A percentile compares a stretch with the other conserved stretches of the same genome.
Evolutionary conservation across 2,329 filamentous ascomycete genomes (phyloP).

Genomic region (Calonectria pseudoreteaudii): DNA sequence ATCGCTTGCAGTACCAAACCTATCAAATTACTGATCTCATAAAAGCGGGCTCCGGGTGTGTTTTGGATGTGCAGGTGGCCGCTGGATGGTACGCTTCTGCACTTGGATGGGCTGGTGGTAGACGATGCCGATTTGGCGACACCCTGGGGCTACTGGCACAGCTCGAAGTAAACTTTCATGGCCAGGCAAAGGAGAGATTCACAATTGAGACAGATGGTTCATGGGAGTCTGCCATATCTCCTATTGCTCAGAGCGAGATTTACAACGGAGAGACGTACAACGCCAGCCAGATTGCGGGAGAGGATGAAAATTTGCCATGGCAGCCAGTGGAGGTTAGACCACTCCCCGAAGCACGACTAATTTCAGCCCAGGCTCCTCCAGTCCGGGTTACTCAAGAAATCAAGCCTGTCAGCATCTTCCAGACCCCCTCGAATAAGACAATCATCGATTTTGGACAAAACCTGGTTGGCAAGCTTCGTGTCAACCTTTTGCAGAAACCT

Average conservation of each 20-base stretch:
- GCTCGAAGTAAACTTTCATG: background rate
- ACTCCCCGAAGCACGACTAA: background rate
- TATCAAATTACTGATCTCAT: conserved; percentile 59
- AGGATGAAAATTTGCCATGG: background rate
- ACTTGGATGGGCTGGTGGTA: conserved; percentile 43
- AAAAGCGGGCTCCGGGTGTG: conserved; percentile 37
- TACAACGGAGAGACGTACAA: background rate
- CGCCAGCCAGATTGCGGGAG: background rate
- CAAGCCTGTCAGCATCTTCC: background rate
- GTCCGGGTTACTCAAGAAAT: background rate
- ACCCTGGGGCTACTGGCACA: background rate
- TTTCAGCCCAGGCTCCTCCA: background rate
- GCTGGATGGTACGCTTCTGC: conserved; percentile 57
- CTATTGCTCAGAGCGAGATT: background rate
- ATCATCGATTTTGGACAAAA: conserved; percentile 26
- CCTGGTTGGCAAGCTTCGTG: conserved; percentile 1
- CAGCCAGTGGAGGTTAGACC: background rate
- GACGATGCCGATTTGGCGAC: background rate
- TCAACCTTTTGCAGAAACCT: background rate
- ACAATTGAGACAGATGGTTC: background rate
- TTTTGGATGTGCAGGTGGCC: conserved; percentile 53
- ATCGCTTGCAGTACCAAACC: conserved; percentile 60
- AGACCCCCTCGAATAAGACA: background rate
- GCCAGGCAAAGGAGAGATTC: background rate
- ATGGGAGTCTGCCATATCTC: background rate